Evolutionary conservation across 148 eudicot genomes (phyloP).

Genomic region (Tetragonia tetragonoides): DNA sequence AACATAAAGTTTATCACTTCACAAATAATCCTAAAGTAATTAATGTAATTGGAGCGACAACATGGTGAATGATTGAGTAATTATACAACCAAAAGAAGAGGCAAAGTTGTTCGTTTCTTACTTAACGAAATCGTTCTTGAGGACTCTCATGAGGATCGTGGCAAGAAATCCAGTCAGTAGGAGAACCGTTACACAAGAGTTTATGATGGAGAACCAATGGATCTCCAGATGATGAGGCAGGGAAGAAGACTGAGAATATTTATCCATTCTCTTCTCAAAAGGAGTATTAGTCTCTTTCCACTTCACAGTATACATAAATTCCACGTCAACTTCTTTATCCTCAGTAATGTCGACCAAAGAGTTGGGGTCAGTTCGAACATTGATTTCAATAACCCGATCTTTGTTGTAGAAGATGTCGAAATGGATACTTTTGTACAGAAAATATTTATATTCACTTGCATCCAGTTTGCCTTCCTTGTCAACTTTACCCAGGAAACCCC

Average conservation of each 20-base stretch:
- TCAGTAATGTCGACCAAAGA: slow-evolving; percentile 61
- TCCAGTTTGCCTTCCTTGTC: slow-evolving; percentile 59
- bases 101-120: slow-evolving; percentile 31
- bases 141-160: slow-evolving; percentile 71
- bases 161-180: slow-evolving; percentile 74
- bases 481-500: slow-evolving; percentile 70
- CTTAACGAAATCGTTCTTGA: slow-evolving; percentile 72
- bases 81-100: background rate
- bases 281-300: slow-evolving; percentile 58
- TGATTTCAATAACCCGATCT: slow-evolving; percentile 66
- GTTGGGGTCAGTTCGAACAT: slow-evolving; percentile 55
- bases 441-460: slow-evolving; percentile 56
- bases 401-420: slow-evolving; percentile 64
- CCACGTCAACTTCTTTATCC: slow-evolving; percentile 57
- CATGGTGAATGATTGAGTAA: background rate
- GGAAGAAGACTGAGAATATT: slow-evolving; percentile 61
- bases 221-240: slow-evolving; percentile 69
- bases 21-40: background rate
- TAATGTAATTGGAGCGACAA: background rate
- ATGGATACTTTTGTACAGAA: slow-evolving; percentile 55
- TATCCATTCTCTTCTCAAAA: slow-evolving; percentile 66
- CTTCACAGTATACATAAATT: slow-evolving; percentile 60
- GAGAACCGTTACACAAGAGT: slow-evolving; percentile 71
- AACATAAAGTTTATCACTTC: background rate
- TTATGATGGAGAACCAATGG: slow-evolving; percentile 74